Percentiles rank a stretch among this genome's conserved stretches.
Conservation (phyloP, 2,329 filamentous ascomycete genomes). For the Trichoderma cornu-damae region DNA sequence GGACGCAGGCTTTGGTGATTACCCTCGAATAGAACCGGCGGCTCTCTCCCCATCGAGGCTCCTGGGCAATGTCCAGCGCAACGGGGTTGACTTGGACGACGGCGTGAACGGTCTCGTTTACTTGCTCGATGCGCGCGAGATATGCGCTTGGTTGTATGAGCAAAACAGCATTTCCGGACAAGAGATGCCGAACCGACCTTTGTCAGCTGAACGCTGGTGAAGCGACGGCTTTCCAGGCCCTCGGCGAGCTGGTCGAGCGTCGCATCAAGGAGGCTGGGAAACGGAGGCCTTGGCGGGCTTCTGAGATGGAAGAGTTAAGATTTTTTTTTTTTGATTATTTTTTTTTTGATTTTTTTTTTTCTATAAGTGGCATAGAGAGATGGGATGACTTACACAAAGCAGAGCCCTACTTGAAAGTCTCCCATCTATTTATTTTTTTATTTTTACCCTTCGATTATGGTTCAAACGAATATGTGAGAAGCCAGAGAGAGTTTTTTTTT, state of each 20-base stretch:
- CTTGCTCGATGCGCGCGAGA: slow-evolving; percentile 25
- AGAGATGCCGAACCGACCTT: slow-evolving; percentile 22
- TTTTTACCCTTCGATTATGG: no score
- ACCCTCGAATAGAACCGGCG: slow-evolving; percentile 26
- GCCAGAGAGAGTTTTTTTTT: no score
- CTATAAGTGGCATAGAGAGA: no score
- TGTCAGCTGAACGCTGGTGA: slow-evolving; percentile 36
- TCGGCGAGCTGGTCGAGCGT: slow-evolving; percentile 32
- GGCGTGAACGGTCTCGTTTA: slow-evolving; percentile 27
- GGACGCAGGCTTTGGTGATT: background rate
- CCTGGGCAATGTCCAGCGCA: slow-evolving; percentile 31
- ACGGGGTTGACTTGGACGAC: slow-evolving; percentile 36
- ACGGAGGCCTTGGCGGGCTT: background rate
- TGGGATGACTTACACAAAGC: background rate
- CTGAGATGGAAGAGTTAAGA: background rate
- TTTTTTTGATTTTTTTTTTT: no score
- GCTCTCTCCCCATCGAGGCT: slow-evolving; percentile 31
- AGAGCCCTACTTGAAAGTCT: background rate
- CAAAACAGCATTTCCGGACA: no score
- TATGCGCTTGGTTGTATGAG: slow-evolving; percentile 22
- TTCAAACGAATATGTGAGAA: background rate
- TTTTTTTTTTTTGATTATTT: no score
- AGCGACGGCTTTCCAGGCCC: slow-evolving; percentile 30
- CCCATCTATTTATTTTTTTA: no score
- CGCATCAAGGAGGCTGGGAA: slow-evolving; percentile 33